Evolutionary conservation across 148 eudicot species (phyloP).

Genomic region (Rhododendron kiyosumense): DNA sequence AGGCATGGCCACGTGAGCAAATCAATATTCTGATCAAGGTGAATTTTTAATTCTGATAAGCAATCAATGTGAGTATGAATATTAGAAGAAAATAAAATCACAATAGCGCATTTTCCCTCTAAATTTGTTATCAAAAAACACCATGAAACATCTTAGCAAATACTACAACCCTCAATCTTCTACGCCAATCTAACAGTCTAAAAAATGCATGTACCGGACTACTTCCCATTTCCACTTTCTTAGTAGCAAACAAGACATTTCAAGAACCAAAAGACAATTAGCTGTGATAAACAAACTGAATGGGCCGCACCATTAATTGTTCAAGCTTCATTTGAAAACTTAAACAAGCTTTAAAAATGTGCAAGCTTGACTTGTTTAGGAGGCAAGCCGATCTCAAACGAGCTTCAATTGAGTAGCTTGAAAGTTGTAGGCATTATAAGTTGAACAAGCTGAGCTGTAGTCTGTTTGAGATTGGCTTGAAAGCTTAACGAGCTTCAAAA

Average conservation of each 20-base stretch:
- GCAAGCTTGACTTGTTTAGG: background rate
- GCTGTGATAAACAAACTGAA: background rate
- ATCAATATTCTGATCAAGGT: background rate
- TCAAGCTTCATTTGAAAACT: background rate
- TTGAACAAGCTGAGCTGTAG: background rate
- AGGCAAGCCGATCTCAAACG: too few relatives aligned
- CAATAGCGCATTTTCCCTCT: background rate
- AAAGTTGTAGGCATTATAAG: background rate
- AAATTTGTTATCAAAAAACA: background rate
- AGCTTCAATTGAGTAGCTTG: background rate
- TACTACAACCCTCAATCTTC: background rate
- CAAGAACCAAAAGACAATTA: background rate
- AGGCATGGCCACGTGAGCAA: background rate
- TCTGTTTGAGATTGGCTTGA: background rate
- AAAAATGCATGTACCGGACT: background rate
- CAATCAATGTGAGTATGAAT: background rate
- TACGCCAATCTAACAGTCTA: background rate
- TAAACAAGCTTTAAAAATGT: background rate
- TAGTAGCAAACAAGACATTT: background rate
- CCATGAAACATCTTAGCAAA: background rate
- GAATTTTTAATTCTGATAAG: background rate
- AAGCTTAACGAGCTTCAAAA: background rate
- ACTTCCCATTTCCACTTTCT: background rate
- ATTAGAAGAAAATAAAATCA: background rate
- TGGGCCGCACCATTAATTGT: background rate